Evolutionary conservation across 1,284 basidiomycete genomes (phyloP).

Genomic region (Prillingera fragicola): DNA sequence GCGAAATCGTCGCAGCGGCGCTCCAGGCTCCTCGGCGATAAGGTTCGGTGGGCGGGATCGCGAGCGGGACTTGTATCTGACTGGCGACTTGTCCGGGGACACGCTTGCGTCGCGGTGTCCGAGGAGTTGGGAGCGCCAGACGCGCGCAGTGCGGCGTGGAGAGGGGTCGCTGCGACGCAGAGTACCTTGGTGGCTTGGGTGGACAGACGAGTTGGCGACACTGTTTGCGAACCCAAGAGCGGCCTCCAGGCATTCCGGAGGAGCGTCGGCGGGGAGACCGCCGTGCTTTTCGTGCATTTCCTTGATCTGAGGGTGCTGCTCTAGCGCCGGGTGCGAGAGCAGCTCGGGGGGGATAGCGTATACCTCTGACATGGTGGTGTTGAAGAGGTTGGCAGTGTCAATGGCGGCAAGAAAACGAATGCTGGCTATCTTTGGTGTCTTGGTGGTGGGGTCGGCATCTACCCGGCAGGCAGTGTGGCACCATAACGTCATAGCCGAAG

Average conservation of each 20-base stretch:
- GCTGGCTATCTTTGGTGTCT: too few species aligned
- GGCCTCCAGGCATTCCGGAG: neutral
- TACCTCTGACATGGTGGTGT: too few species aligned
- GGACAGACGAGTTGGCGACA: constrained; percentile 5
- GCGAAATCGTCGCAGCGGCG: too few species aligned
- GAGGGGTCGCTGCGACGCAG: constrained; percentile 12
- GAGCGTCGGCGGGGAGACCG: constrained; percentile 9
- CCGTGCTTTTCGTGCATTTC: constrained; percentile 7
- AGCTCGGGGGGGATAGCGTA: constrained; percentile 15
- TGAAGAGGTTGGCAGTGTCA: too few species aligned
- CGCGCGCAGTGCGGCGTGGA: constrained; percentile 14
- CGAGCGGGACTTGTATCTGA: constrained; percentile 8
- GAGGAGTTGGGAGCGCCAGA: constrained; percentile 15
- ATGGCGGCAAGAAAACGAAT: too few species aligned
- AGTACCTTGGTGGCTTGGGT: constrained; percentile 1
- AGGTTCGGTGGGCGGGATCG: constrained; percentile 8
- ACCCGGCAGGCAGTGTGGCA: too few species aligned
- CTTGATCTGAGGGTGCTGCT: constrained; percentile 5
- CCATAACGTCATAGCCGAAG: too few species aligned
- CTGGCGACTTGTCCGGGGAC: constrained; percentile 1
- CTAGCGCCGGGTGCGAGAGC: constrained; percentile 8
- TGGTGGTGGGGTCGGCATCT: too few species aligned
- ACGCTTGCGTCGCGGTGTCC: constrained; percentile 9
- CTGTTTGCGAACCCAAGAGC: constrained; percentile 12
- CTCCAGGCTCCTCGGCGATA: too few species aligned